A percentile compares a stretch with the other conserved stretches of the same genome.
Evolutionary conservation across 2,329 filamentous ascomycete species (phyloP).

Genomic region (Aspergillus viridinutans): DNA sequence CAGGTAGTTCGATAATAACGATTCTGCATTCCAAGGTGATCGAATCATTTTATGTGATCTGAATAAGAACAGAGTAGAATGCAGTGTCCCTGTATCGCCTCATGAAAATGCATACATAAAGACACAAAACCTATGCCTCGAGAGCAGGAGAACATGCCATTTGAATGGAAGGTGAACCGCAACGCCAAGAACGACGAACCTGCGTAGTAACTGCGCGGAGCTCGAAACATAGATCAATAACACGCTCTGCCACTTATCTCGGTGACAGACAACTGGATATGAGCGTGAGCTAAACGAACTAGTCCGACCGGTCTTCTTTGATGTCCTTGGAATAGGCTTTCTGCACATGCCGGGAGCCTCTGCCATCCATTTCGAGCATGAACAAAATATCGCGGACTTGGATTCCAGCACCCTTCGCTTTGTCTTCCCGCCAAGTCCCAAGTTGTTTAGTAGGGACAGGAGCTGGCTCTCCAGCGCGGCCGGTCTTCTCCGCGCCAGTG

Average conservation of each 20-base stretch:
- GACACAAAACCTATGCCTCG: background rate
- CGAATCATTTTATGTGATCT: background rate
- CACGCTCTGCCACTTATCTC: background rate
- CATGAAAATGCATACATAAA: background rate
- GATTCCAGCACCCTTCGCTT: slow-evolving; percentile 69
- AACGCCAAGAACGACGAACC: slow-evolving; percentile 24
- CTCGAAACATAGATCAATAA: slow-evolving; percentile 1
- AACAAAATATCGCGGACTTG: slow-evolving; percentile 79
- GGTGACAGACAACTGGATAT: background rate
- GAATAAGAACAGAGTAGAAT: background rate
- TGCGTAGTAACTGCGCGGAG: slow-evolving; percentile 20
- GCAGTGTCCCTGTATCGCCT: background rate
- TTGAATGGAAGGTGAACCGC: slow-evolving; percentile 11
- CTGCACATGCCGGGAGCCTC: slow-evolving; percentile 40
- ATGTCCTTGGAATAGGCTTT: slow-evolving; percentile 41
- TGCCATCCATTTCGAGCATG: slow-evolving; percentile 74
- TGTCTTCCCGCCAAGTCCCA: slow-evolving; percentile 75
- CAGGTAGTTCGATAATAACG: background rate
- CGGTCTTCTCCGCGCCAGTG: slow-evolving; percentile 27
- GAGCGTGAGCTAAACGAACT: background rate
- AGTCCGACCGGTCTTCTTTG: slow-evolving; percentile 36
- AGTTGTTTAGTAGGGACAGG: slow-evolving; percentile 54
- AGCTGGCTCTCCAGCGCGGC: slow-evolving; percentile 27
- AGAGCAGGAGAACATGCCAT: background rate
- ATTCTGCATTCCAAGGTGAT: background rate